Evolutionary conservation across 345 rosid species (phyloP).

Genomic region (Rhizophora mangle): DNA sequence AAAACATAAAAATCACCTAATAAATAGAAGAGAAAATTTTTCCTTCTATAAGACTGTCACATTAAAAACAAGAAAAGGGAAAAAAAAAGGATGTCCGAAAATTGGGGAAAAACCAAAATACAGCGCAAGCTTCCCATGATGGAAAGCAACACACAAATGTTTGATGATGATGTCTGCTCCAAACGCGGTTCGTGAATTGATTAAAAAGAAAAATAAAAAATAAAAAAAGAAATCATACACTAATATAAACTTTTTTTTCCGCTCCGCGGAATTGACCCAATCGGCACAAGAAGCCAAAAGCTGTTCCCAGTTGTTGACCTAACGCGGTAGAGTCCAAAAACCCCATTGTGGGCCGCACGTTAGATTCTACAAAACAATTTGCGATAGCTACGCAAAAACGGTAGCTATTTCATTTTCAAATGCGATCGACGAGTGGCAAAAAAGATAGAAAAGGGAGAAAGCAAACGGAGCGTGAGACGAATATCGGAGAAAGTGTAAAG

Average conservation of each 20-base stretch:
- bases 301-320: conserved; percentile 50
- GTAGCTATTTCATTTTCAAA: background rate
- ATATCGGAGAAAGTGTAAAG: conserved; percentile 2
- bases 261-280: conserved; percentile 18
- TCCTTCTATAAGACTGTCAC: too few relatives aligned
- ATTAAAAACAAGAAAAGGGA: too few relatives aligned
- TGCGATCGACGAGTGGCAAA: background rate
- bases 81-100: too few relatives aligned
- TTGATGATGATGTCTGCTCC: background rate
- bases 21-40: too few relatives aligned
- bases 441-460: background rate
- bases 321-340: conserved; percentile 31
- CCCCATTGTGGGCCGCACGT: conserved; percentile 29
- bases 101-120: too few relatives aligned
- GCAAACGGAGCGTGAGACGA: background rate
- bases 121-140: too few relatives aligned
- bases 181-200: background rate
- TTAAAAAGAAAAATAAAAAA: background rate
- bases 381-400: background rate
- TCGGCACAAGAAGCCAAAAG: conserved; percentile 36
- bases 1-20: too few relatives aligned
- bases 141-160: too few relatives aligned
- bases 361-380: background rate
- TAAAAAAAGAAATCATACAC: background rate
- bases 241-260: background rate